Evolutionary conservation across 139 green algal species (phyloP).

Genomic region (Coelastrella sp.): DNA sequence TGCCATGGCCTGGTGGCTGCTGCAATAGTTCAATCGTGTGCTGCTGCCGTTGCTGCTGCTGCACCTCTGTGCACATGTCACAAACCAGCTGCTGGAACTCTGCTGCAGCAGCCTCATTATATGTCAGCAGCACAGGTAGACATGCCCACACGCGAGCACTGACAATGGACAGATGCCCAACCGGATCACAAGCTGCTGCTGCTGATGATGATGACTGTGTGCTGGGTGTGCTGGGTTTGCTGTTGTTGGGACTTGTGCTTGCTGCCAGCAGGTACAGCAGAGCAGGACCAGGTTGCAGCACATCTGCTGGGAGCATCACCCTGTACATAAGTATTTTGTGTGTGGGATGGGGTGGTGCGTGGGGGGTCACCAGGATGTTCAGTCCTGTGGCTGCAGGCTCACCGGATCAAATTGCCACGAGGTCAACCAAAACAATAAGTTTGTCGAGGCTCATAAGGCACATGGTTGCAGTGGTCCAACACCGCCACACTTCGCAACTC

Average conservation of each 20-base stretch:
- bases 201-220: neutral
- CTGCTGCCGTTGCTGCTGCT: neutral
- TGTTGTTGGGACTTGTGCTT: neutral
- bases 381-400: too few species aligned
- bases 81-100: neutral
- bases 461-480: too few species aligned
- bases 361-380: too few species aligned
- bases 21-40: neutral
- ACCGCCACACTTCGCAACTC: too few species aligned
- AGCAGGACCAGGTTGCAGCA: neutral
- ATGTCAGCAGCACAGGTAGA: conserved; percentile 10
- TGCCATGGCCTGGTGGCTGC: too few species aligned
- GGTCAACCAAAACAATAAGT: too few species aligned
- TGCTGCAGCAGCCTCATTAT: neutral
- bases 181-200: neutral
- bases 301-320: neutral
- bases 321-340: neutral
- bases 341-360: too few species aligned
- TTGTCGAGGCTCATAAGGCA: too few species aligned
- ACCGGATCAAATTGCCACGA: too few species aligned
- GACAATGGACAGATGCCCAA: neutral
- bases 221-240: too few species aligned
- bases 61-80: neutral
- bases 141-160: conserved; percentile 3
- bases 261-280: conserved; percentile 14